phyloP scores from a whole-genome alignment of 345 rosid genomes.

The Trapa incisa region DNA sequence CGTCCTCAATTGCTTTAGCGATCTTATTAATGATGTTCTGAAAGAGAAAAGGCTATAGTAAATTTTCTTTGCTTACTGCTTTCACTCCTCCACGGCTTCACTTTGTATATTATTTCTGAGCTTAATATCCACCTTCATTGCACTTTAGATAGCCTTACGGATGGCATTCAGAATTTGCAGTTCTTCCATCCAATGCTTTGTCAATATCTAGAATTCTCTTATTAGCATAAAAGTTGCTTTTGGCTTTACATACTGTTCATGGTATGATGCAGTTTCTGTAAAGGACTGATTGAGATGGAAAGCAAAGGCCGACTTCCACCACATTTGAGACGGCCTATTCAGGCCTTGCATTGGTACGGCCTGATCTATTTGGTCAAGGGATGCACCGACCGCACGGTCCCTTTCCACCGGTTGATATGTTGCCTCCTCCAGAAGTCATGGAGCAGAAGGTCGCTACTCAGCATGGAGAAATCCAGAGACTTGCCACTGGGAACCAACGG shows the following conservation, averaged over 20 bases:
- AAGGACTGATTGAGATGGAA: conserved; percentile 32
- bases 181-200: not conserved
- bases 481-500: conserved; percentile 83
- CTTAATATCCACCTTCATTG: not conserved
- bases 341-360: conserved; percentile 43
- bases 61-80: not conserved
- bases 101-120: not conserved
- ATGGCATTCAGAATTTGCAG: not conserved
- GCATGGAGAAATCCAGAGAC: conserved; percentile 74
- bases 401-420: conserved; percentile 52
- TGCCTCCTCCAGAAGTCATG: conserved; percentile 74
- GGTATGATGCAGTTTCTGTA: not conserved
- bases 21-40: not conserved
- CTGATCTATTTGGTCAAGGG: conserved; percentile 47
- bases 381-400: conserved; percentile 33
- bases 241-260: not conserved
- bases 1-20: not conserved
- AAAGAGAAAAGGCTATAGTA: not conserved
- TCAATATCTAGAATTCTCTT: not conserved
- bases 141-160: not conserved
- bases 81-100: not conserved
- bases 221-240: not conserved
- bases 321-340: conserved; percentile 53
- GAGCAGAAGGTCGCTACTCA: conserved; percentile 83
- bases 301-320: conserved; percentile 75